Conservation (phyloP, 768 basidiomycete species). For the Trametes cubensis region DNA sequence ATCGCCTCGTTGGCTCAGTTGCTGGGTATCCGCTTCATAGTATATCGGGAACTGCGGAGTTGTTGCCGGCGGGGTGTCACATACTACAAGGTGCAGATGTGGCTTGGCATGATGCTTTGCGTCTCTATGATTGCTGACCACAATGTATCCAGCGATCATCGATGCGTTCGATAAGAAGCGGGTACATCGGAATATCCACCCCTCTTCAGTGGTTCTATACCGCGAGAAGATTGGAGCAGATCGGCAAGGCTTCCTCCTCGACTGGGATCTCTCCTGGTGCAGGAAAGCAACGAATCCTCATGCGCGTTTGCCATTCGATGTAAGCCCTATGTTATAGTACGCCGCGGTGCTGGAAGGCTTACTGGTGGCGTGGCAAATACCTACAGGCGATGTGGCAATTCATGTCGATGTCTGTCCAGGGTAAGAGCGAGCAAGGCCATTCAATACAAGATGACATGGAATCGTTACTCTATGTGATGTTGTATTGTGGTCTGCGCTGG, state of each 20-base stretch:
- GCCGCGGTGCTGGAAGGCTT: too few species aligned
- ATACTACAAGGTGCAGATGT: conserved; percentile 6
- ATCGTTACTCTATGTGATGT: conserved; percentile 7
- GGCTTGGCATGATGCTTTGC: too few species aligned
- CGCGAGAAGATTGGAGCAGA: too few species aligned
- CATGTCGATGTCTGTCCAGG: not conserved
- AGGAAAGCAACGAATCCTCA: not conserved
- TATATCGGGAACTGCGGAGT: conserved; percentile 7
- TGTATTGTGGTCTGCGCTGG: conserved; percentile 6
- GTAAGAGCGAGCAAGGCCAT: not conserved
- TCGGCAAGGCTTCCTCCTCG: conserved; percentile 2
- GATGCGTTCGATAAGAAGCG: too few species aligned
- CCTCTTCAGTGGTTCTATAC: too few species aligned
- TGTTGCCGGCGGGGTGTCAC: conserved; percentile 4
- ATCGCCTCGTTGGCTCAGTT: too few species aligned
- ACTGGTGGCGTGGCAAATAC: too few species aligned
- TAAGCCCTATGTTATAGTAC: too few species aligned
- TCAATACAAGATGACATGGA: conserved; percentile 16
- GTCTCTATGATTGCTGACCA: not conserved
- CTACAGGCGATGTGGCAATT: conserved; percentile 6
- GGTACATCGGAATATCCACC: too few species aligned
- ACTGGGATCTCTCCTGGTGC: conserved; percentile 2
- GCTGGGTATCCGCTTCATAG: too few species aligned
- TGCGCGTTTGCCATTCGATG: not conserved
- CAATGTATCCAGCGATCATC: too few species aligned